Percentiles rank a stretch among this genome's conserved stretches.
phyloP scores from a whole-genome alignment of 2,329 filamentous ascomycete species.

The Westerdykella aurantiaca region DNA sequence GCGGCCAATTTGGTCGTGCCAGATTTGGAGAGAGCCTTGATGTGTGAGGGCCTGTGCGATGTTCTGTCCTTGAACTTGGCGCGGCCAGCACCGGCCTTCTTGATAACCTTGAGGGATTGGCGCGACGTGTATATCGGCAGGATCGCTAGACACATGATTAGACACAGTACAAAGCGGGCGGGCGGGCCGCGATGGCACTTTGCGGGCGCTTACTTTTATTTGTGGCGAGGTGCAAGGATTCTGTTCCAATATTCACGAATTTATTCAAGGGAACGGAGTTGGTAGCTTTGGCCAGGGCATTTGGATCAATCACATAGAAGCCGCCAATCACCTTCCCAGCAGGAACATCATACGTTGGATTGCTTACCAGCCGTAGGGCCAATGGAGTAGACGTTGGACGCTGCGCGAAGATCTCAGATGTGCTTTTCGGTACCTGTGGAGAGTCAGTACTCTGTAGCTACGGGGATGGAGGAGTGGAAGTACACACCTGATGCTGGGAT shows the following conservation, averaged over 20 bases:
- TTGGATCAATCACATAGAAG: constrained; percentile 40
- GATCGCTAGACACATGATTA: constrained; percentile 30
- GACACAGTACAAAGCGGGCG: constrained; percentile 4
- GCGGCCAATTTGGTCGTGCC: constrained; percentile 10
- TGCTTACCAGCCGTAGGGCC: constrained; percentile 18
- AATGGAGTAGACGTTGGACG: constrained; percentile 12
- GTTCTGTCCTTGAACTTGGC: constrained; percentile 32
- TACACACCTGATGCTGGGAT: constrained; percentile 27
- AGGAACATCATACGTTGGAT: constrained; percentile 30
- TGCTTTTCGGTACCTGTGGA: constrained; percentile 21
- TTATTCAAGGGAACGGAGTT: constrained; percentile 41
- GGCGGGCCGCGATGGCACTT: not conserved
- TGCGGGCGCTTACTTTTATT: constrained; percentile 40
- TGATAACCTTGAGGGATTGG: constrained; percentile 44
- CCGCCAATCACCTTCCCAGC: constrained; percentile 34
- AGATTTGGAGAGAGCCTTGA: constrained; percentile 9
- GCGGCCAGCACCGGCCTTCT: constrained; percentile 39
- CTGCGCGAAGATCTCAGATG: constrained; percentile 21
- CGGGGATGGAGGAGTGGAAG: not conserved
- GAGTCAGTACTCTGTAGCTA: constrained; percentile 9
- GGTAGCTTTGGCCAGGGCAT: constrained; percentile 39
- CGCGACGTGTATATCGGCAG: constrained; percentile 40
- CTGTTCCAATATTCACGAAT: constrained; percentile 41
- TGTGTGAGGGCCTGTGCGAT: constrained; percentile 17
- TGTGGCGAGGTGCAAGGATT: constrained; percentile 38